These are phyloP conservation scores for Backusella psychrophila DNA, from an alignment of 192 early-diverging fungal genomes.

Conservation along the genomic window DNA sequence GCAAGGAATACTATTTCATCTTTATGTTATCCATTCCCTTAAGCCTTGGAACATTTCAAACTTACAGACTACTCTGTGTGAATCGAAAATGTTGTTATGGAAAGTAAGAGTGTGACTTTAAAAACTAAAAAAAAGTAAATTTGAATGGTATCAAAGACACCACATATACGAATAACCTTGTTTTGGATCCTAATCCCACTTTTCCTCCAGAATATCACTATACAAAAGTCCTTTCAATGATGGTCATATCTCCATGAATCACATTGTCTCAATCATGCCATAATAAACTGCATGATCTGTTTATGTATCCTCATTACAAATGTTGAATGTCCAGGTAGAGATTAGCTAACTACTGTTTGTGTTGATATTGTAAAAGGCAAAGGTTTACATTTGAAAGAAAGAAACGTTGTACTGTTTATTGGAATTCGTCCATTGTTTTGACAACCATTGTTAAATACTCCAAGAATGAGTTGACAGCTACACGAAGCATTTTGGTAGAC, in stretches of 20 bases:
- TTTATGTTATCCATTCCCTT: too few relatives aligned
- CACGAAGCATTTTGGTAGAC: slow-evolving; percentile 40
- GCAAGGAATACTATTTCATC: too few relatives aligned
- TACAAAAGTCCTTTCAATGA: background rate
- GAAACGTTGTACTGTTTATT: background rate
- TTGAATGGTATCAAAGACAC: too few relatives aligned
- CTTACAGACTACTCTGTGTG: background rate
- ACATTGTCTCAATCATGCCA: background rate
- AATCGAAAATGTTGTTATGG: background rate
- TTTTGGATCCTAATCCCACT: too few relatives aligned
- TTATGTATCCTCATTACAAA: too few relatives aligned
- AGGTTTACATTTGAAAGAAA: background rate
- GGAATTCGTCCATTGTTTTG: slow-evolving; percentile 43
- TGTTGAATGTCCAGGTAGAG: too few relatives aligned
- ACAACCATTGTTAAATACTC: slow-evolving; percentile 50
- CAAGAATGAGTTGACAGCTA: slow-evolving; percentile 49
- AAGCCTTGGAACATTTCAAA: background rate
- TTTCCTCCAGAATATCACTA: background rate
- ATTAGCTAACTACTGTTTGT: background rate
- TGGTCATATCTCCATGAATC: background rate
- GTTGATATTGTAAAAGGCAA: background rate
- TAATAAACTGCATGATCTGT: background rate
- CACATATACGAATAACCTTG: too few relatives aligned
- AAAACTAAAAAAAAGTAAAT: too few relatives aligned
- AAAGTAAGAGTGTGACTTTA: too few relatives aligned